Conservation (phyloP, 352 stramenopile genomes). For the Phytophthora sojae region DNA sequence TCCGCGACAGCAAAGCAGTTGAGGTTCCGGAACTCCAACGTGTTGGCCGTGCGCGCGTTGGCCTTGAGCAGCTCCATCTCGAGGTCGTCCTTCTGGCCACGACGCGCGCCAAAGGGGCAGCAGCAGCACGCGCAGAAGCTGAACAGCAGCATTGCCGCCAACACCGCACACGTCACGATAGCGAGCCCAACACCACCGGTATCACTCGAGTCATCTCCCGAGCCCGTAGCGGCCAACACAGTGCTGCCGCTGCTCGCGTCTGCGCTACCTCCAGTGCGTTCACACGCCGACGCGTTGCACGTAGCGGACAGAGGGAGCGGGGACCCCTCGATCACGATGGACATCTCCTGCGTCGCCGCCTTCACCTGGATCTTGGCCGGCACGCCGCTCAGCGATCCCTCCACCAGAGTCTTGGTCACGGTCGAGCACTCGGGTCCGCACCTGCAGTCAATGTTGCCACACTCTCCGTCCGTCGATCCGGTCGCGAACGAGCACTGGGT, state of each 20-base stretch:
- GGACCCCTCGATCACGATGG: constrained; percentile 73
- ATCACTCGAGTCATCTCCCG: constrained; percentile 10
- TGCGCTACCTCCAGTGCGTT: constrained; percentile 28
- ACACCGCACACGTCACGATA: constrained; percentile 21
- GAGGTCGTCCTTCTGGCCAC: constrained; percentile 16
- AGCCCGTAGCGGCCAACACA: constrained; percentile 17
- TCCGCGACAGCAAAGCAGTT: constrained; percentile 51
- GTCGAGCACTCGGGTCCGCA: constrained; percentile 59
- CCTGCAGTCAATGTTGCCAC: constrained; percentile 61
- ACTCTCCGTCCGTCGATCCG: constrained; percentile 51
- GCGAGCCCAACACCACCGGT: constrained; percentile 14
- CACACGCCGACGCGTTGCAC: constrained; percentile 70
- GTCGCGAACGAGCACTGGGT: constrained; percentile 56
- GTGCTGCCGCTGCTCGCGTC: constrained; percentile 18
- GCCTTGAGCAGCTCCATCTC: constrained; percentile 60
- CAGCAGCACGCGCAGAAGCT: constrained; percentile 30
- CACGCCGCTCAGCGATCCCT: constrained; percentile 69
- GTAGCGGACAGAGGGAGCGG: constrained; percentile 73
- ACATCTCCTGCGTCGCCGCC: constrained; percentile 46
- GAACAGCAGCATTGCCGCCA: constrained; percentile 21
- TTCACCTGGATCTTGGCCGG: constrained; percentile 54
- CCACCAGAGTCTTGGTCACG: constrained; percentile 69
- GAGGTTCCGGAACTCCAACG: constrained; percentile 66
- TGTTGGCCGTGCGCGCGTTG: constrained; percentile 45
- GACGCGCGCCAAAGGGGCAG: constrained; percentile 6